Percentiles rank a stretch among this genome's conserved stretches.
phyloP scores from a whole-genome alignment of 1,284 basidiomycete genomes.

The Moesziomyces antarcticus region DNA sequence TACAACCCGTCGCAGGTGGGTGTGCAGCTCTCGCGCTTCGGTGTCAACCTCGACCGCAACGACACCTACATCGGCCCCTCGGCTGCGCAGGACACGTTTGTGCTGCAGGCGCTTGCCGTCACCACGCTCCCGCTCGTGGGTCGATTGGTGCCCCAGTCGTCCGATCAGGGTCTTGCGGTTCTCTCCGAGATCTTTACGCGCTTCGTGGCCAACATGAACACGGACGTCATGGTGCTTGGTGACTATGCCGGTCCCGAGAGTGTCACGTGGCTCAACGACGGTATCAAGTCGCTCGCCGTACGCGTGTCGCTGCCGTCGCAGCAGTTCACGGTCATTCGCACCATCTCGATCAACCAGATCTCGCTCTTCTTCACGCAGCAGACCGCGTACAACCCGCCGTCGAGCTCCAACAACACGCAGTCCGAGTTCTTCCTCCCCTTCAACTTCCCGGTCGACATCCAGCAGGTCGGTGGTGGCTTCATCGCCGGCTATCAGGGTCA shows the following conservation, averaged over 20 bases:
- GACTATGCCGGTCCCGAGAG: conserved; percentile 75
- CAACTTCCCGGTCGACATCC: conserved; percentile 77
- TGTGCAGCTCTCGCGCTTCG: conserved; percentile 75
- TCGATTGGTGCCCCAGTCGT: conserved; percentile 76
- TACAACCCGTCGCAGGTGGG: conserved; percentile 82
- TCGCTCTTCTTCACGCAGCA: conserved; percentile 74
- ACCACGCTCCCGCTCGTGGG: conserved; percentile 75
- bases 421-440: conserved; percentile 79
- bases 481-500: conserved; percentile 73
- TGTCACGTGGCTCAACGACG: conserved; percentile 79
- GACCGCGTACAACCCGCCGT: conserved; percentile 72
- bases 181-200: conserved; percentile 79
- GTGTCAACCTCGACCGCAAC: conserved; percentile 74
- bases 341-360: conserved; percentile 76
- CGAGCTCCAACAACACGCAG: conserved; percentile 75
- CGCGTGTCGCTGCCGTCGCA: conserved; percentile 76
- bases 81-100: conserved; percentile 72
- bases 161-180: conserved; percentile 71
- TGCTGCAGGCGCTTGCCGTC: conserved; percentile 73
- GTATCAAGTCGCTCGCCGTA: conserved; percentile 77
- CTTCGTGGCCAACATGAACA: conserved; percentile 78
- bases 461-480: conserved; percentile 75
- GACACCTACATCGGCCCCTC: conserved; percentile 75
- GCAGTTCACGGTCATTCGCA: conserved; percentile 77
- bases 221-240: conserved; percentile 75